Evolutionary conservation across 805 yeast genomes (phyloP).

Genomic region (Myxozyma mucilagina): DNA sequence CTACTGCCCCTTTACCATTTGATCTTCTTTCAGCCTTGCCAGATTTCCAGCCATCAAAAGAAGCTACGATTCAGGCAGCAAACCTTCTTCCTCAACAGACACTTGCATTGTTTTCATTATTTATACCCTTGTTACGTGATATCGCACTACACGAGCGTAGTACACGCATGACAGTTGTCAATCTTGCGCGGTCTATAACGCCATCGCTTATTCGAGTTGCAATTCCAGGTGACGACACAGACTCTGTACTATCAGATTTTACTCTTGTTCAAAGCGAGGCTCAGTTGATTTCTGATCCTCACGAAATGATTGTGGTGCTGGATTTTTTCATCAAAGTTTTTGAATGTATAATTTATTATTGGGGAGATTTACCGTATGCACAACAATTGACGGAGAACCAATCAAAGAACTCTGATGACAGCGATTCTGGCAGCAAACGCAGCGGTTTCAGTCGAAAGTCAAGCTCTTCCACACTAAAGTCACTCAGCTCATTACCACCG

Average conservation of each 20-base stretch:
- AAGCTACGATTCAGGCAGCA: slow-evolving; percentile 17
- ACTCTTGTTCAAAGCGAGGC: slow-evolving; percentile 7
- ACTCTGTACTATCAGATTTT: background rate
- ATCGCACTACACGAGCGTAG: slow-evolving; percentile 23
- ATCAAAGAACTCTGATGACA: background rate
- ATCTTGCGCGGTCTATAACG: slow-evolving; percentile 25
- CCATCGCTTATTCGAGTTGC: slow-evolving; percentile 28
- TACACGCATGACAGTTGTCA: slow-evolving; percentile 22
- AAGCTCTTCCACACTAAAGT: slow-evolving; percentile 11
- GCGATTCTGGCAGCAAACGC: slow-evolving; percentile 1
- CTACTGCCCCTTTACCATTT: slow-evolving; percentile 54
- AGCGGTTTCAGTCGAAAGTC: background rate
- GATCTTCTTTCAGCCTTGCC: slow-evolving; percentile 13
- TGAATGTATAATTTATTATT: slow-evolving; percentile 28
- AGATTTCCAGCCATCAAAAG: slow-evolving; percentile 35
- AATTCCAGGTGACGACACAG: slow-evolving; percentile 1
- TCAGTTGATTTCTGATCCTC: slow-evolving; percentile 21
- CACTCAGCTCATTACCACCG: slow-evolving; percentile 28
- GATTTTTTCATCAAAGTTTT: slow-evolving; percentile 27
- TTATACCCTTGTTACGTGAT: slow-evolving; percentile 28
- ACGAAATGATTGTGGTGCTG: slow-evolving; percentile 16
- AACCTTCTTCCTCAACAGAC: slow-evolving; percentile 25
- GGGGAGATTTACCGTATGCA: slow-evolving; percentile 22
- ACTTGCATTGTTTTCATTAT: slow-evolving; percentile 16
- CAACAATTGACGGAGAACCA: background rate